Base-by-base conservation (phyloP, 2,329 filamentous ascomycete genomes). In the Diaporthe sp. region DNA sequence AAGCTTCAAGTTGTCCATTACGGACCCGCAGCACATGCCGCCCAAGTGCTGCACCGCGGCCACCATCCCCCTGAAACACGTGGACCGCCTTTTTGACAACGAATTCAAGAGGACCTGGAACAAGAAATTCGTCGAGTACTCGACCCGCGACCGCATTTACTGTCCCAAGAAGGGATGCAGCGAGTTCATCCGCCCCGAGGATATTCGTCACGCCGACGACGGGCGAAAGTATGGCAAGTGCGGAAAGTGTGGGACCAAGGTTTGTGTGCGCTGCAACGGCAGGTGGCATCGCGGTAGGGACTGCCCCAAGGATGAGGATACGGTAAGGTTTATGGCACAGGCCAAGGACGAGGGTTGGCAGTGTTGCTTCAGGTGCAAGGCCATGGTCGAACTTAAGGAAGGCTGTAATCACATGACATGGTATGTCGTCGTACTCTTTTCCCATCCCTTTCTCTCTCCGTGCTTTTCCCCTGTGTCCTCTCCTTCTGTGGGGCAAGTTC, bases 341-440 rank as follows among this genome's bases (percentile, higher is more conserved):
- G 92, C 92, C 9, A 90, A 91, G 77, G 86, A 91, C 35, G 87
- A 92, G 70, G 93, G 93, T 33, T 96, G 93, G 92, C 92, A 94
- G 82, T 87, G 91, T 61, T 98, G 95, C 82, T 92, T 92, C 80
- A 91, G 87, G 76, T 97, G 95, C 84, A 90, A 89, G 77, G 87
- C 89, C 52, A 88, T 94, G 86, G 93, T 97, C 58, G 94, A 97
- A 82, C 85, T 95, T 67, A 93, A 93, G 78, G 94, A 96, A 82
- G 95, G 95, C 58, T 95, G 93, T 83, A 96, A 96, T 83, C 95
- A 96, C 81, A 96, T 97, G 91, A 95, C 91, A 38, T 97, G 95
- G 92, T 94, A 86, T 84, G 90, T 84, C 66, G 5, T 74, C 45
- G 22, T 38, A 1, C 64, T 58, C 45, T 71, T 67, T 19, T 64